Percentiles rank a stretch among this genome's conserved stretches.
Conservation (phyloP, 306 rosid species). For the Casuarina cunninghamiana region DNA sequence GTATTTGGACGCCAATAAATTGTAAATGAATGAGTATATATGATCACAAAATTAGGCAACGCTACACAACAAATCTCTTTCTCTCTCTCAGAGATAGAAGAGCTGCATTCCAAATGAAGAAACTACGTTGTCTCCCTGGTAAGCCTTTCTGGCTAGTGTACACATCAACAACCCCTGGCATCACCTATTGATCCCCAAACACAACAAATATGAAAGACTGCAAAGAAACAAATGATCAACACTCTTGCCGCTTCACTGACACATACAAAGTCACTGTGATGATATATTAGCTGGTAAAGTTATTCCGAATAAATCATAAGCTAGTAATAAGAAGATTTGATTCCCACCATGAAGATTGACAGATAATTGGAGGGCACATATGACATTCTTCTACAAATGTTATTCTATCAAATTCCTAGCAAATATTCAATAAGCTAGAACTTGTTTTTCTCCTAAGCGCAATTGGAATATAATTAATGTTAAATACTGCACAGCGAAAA, state of each 20-base stretch:
- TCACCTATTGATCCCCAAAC: background rate
- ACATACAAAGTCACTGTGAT: background rate
- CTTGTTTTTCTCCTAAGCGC: background rate
- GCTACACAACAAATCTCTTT: background rate
- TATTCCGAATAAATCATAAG: background rate
- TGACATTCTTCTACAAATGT: background rate
- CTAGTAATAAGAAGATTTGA: too few species aligned
- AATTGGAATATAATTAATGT: background rate
- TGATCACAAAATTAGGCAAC: background rate
- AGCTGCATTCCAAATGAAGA: background rate
- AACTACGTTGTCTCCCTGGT: background rate
- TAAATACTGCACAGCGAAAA: background rate
- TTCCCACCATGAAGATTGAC: too few species aligned
- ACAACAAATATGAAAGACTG: background rate
- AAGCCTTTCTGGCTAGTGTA: background rate
- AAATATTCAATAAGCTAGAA: background rate
- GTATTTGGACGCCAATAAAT: background rate
- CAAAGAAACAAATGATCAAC: background rate
- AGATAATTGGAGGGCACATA: too few species aligned
- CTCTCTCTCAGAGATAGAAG: background rate
- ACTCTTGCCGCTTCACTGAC: background rate
- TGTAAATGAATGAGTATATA: background rate
- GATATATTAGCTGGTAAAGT: background rate
- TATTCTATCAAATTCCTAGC: background rate
- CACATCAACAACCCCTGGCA: background rate